Conservation (phyloP, 1,139 yeast species). For the Keqinozyma sinolaborantium region DNA sequence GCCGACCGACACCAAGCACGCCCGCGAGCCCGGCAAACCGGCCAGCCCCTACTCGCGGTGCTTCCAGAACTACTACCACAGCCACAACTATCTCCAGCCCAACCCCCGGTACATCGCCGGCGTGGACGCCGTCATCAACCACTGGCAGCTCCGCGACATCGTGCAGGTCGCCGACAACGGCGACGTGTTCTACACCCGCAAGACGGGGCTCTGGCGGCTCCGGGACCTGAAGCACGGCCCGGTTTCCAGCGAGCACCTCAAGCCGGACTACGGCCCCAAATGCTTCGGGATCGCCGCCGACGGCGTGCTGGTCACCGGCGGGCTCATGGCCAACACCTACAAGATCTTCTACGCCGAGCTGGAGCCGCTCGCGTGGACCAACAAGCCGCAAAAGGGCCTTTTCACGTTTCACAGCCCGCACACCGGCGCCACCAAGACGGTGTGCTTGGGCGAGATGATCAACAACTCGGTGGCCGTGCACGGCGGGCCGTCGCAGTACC, state of each 20-base stretch:
- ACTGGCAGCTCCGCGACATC: conserved; percentile 87
- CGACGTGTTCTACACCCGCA: conserved; percentile 29
- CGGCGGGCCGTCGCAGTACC: conserved; percentile 26
- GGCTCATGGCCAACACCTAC: conserved; percentile 42
- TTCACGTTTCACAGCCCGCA: conserved; percentile 54
- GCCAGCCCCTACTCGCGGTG: conserved; percentile 17
- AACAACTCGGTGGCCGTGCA: conserved; percentile 75
- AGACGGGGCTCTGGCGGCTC: conserved; percentile 23
- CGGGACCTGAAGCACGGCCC: conserved; percentile 4
- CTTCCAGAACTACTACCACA: conserved; percentile 45
- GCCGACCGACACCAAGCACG: conserved; percentile 1
- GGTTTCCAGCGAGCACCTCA: conserved; percentile 29
- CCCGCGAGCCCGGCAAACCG: conserved; percentile 2
- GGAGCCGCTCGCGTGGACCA: conserved; percentile 17
- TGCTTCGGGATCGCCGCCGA: conserved; percentile 58
- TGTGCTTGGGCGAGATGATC: conserved; percentile 72
- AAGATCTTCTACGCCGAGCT: conserved; percentile 25
- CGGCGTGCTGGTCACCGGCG: conserved; percentile 67
- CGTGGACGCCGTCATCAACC: conserved; percentile 43
- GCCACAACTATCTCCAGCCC: conserved; percentile 35
- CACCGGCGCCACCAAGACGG: conserved; percentile 44
- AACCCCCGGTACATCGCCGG: conserved; percentile 33
- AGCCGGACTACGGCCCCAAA: conserved; percentile 56
- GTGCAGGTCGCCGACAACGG: conserved; percentile 43
- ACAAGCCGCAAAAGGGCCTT: conserved; percentile 46